A percentile compares a stretch with the other conserved stretches of the same genome.
These are phyloP conservation scores for Paracoccidioides brasiliensis DNA, from an alignment of 2,329 filamentous ascomycete genomes.

Conservation along the genomic window DNA sequence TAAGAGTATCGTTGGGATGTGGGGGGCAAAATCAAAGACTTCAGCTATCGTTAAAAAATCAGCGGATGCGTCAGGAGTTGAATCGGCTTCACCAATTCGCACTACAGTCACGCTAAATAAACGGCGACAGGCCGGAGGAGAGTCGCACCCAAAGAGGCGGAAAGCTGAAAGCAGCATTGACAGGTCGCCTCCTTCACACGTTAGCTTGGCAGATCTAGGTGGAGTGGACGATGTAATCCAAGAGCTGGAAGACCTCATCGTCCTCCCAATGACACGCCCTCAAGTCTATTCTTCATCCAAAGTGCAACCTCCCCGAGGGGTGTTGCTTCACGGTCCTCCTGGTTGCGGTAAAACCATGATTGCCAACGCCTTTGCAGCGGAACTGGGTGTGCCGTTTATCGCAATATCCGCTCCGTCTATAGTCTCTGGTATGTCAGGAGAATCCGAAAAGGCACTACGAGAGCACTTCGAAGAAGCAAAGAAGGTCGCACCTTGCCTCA, in stretches of 20 bases:
- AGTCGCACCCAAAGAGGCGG: conserved; percentile 53
- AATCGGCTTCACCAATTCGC: conserved; percentile 16
- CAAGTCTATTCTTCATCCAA: conserved; percentile 52
- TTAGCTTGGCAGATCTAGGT: conserved; percentile 59
- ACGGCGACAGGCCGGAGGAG: conserved; percentile 49
- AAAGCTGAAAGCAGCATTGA: conserved; percentile 47
- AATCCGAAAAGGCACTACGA: conserved; percentile 74
- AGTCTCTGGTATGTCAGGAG: conserved; percentile 76
- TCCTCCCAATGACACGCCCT: conserved; percentile 57
- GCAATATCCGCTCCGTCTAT: conserved; percentile 70
- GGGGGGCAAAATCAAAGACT: conserved; percentile 34
- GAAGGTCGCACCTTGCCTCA: conserved; percentile 68
- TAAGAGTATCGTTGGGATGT: conserved; percentile 48
- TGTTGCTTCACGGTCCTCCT: conserved; percentile 69
- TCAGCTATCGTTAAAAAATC: conserved; percentile 15
- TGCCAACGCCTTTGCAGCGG: conserved; percentile 64
- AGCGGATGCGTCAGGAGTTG: conserved; percentile 16
- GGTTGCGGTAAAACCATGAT: conserved; percentile 81
- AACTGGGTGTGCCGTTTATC: conserved; percentile 64
- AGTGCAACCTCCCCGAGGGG: conserved; percentile 58
- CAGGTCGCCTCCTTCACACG: conserved; percentile 51
- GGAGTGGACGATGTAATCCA: conserved; percentile 61
- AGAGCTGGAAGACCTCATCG: conserved; percentile 56
- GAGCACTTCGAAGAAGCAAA: conserved; percentile 83
- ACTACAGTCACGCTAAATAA: conserved; percentile 29